Conservation (phyloP, 768 basidiomycete species). For the Phlebiopsis flavidoalba region DNA sequence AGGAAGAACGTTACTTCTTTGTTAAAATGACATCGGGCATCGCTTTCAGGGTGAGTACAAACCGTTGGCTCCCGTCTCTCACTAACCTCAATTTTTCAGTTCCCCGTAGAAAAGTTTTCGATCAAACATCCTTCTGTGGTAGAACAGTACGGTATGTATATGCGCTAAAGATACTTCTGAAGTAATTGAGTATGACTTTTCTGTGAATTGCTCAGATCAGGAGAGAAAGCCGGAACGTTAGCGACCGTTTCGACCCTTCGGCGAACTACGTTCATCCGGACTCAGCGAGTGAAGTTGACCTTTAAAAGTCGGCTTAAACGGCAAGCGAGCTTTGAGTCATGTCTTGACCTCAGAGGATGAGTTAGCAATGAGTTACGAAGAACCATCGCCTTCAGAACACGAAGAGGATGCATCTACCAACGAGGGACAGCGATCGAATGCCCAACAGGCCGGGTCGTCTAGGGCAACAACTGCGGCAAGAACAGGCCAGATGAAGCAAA, state of each 20-base stretch:
- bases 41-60: conserved; percentile 44
- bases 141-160: conserved; percentile 48
- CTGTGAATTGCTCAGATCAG: conserved; percentile 34
- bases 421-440: neutral
- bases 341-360: neutral
- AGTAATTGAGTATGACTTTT: too few relatives aligned
- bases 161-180: neutral
- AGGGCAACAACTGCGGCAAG: conserved; percentile 13
- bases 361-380: neutral
- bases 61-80: neutral
- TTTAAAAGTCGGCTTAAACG: conserved; percentile 25
- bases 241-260: conserved; percentile 56
- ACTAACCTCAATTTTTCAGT: conserved; percentile 1
- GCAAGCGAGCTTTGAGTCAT: conserved; percentile 12
- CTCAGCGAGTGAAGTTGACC: conserved; percentile 44
- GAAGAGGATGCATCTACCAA: conserved; percentile 13
- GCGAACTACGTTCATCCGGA: conserved; percentile 52
- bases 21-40: conserved; percentile 55
- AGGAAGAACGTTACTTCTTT: conserved; percentile 47
- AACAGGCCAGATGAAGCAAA: conserved; percentile 13
- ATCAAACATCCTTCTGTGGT: conserved; percentile 40
- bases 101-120: conserved; percentile 27
- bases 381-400: neutral
- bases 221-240: conserved; percentile 38
- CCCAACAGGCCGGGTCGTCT: conserved; percentile 5